Conservation (phyloP, 2,329 filamentous ascomycete genomes). For the Fusarium phyllophilum region DNA sequence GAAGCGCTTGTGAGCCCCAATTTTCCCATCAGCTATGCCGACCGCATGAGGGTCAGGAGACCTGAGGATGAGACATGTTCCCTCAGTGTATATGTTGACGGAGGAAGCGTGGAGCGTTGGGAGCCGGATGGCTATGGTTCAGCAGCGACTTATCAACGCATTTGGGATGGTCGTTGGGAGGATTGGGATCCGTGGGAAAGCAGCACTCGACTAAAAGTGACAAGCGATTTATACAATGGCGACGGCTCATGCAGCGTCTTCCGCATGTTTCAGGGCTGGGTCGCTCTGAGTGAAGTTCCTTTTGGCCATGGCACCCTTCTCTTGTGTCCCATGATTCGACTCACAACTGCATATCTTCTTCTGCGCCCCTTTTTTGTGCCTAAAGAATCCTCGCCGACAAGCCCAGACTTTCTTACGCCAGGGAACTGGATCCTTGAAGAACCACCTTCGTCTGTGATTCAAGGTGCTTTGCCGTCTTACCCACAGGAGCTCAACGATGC, state of each 20-base stretch:
- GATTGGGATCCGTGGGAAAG: slow-evolving; percentile 80
- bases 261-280: slow-evolving; percentile 82
- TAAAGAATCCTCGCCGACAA: slow-evolving; percentile 50
- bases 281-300: slow-evolving; percentile 71
- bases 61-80: slow-evolving; percentile 65
- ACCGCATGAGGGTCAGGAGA: slow-evolving; percentile 64
- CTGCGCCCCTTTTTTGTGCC: slow-evolving; percentile 77
- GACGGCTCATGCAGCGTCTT: slow-evolving; percentile 79
- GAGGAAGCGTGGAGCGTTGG: slow-evolving; percentile 75
- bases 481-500: slow-evolving; percentile 73
- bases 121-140: slow-evolving; percentile 69
- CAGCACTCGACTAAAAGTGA: slow-evolving; percentile 69
- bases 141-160: slow-evolving; percentile 69
- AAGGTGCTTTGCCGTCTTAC: slow-evolving; percentile 74
- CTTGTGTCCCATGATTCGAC: slow-evolving; percentile 75
- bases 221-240: slow-evolving; percentile 77
- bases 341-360: slow-evolving; percentile 79
- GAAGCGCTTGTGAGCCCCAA: slow-evolving; percentile 54
- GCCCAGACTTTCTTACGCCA: slow-evolving; percentile 52
- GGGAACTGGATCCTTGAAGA: slow-evolving; percentile 66
- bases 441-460: slow-evolving; percentile 62
- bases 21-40: slow-evolving; percentile 68
- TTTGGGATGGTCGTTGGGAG: slow-evolving; percentile 78
- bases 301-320: slow-evolving; percentile 76
- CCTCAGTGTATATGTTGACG: slow-evolving; percentile 69